Percentiles rank a stretch among this genome's conserved stretches.
Evolutionary conservation across 2,329 filamentous ascomycete genomes (phyloP).

Genomic region (Pseudovirgaria hyperparasitica): DNA sequence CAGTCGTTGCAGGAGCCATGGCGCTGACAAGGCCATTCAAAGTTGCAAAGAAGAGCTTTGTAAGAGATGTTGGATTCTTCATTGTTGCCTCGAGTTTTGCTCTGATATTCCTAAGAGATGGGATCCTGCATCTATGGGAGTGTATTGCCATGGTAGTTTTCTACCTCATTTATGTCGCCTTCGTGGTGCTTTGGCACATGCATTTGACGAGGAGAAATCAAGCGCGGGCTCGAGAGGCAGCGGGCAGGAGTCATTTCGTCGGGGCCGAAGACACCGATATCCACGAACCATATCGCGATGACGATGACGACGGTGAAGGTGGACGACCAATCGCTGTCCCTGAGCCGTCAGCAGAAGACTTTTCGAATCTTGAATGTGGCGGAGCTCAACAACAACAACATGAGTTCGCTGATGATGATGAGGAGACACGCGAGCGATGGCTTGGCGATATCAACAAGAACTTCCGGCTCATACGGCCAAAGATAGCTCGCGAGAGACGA

Average conservation of each 20-base stretch:
- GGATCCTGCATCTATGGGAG: conserved; percentile 75
- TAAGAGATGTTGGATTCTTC: conserved; percentile 88
- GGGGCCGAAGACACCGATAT: conserved; percentile 46
- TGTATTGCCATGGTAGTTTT: conserved; percentile 81
- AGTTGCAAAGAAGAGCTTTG: conserved; percentile 78
- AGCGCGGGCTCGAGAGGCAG: conserved; percentile 51
- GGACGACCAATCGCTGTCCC: conserved; percentile 13
- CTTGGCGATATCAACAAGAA: conserved; percentile 78
- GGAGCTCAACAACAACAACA: conserved; percentile 46
- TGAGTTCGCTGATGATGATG: conserved; percentile 43
- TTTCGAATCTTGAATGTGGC: conserved; percentile 46
- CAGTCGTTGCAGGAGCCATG: conserved; percentile 95
- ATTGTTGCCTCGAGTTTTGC: conserved; percentile 76
- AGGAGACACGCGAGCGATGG: conserved; percentile 50
- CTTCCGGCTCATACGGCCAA: conserved; percentile 73
- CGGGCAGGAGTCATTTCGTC: conserved; percentile 63
- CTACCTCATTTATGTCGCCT: conserved; percentile 77
- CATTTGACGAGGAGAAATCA: conserved; percentile 53
- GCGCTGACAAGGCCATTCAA: conserved; percentile 90
- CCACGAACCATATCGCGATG: conserved; percentile 38
- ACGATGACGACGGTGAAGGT: conserved; percentile 35
- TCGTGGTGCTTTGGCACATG: conserved; percentile 91
- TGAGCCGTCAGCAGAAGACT: conserved; percentile 48
- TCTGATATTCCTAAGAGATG: conserved; percentile 77
- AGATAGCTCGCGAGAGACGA: conserved; percentile 47